phyloP scores from a whole-genome alignment of 139 green algal species.

The Micromonas pusilla region DNA sequence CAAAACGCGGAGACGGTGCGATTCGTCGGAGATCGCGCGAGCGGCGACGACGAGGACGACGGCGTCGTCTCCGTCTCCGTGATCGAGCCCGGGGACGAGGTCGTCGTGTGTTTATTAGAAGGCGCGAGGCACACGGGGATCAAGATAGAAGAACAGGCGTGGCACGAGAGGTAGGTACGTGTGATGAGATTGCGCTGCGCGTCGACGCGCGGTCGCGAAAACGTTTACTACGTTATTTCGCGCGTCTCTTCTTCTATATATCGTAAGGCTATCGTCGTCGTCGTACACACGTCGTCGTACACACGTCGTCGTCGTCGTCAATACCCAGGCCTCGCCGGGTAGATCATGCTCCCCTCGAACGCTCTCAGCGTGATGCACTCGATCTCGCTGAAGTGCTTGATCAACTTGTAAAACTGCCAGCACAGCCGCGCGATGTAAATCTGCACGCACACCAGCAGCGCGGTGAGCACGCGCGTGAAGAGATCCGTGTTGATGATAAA shows the following conservation, averaged over 20 bases:
- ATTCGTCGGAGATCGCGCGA: too few species aligned
- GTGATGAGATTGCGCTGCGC: too few species aligned
- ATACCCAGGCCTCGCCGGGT: too few species aligned
- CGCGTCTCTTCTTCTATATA: not conserved
- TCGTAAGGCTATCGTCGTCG: too few species aligned
- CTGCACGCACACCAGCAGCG: not conserved
- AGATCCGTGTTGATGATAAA: not conserved
- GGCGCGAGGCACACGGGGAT: conserved; percentile 75
- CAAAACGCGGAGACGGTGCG: conserved; percentile 91
- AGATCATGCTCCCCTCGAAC: too few species aligned
- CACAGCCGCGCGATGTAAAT: conserved; percentile 3
- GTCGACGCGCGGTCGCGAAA: not conserved
- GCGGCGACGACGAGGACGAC: conserved; percentile 36
- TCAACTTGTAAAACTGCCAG: not conserved
- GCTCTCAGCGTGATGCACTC: too few species aligned
- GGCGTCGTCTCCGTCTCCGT: conserved; percentile 57
- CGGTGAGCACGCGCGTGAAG: not conserved
- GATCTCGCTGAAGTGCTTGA: too few species aligned
- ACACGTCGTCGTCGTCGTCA: too few species aligned
- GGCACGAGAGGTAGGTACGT: conserved; percentile 10
- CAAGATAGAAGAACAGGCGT: conserved; percentile 57
- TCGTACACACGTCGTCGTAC: too few species aligned
- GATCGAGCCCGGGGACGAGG: conserved; percentile 51
- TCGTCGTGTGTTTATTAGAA: conserved; percentile 35
- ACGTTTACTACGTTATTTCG: not conserved